Base-by-base conservation (phyloP, 1,284 basidiomycete species). In the Austropuccinia psidii region DNA sequence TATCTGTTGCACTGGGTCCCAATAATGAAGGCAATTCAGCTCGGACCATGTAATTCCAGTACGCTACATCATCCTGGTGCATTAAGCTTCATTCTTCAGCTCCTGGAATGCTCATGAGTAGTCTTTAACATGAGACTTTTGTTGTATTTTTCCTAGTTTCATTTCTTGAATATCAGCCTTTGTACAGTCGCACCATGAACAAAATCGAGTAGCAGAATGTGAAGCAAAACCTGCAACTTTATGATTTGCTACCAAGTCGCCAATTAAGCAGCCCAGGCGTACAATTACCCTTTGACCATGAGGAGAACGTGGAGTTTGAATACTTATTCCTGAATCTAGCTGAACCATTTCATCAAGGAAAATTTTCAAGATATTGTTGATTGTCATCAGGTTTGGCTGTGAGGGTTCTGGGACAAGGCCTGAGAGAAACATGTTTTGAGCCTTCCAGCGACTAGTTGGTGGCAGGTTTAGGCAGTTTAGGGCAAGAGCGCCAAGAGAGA, bases 381-480 rank as follows among this genome's bases (percentile, higher is more conserved):
- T 66, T n/a, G 47, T 66, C 2, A 21, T n/a, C 49, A 54, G 24
- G 29, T 52, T 31, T 6, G 47, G 64, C 7, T 41, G 29, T 13
- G 33, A 52, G 3, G 49, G 64, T 13, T 31, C 47, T 7, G 64
- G 64, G 29, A 52, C 52, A 27, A 66, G 15, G 7, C 64, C 49
- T 15, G 64, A 21, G 11, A 66, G 24, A 66, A 45, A 66, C 8
- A 13, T 35, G 47, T 29, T 17, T 31, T 37, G 13, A 31, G 45
- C 9, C 47, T 49, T 15, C n/a, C 37, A 17, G 13, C 24, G 43
- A 4, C 50, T 7, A 4, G 17, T 5, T 29, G 64, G 64, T 15
- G 64, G 64, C 4, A 66, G 9, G 29, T 66, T 37, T 13, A 66
- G 64, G 35, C 64, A 66, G 15, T 21, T 66, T 5, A 66, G 43